These are phyloP conservation scores for Silene vulgaris DNA, from an alignment of 179 eudicot genomes.

Conservation along the genomic window DNA sequence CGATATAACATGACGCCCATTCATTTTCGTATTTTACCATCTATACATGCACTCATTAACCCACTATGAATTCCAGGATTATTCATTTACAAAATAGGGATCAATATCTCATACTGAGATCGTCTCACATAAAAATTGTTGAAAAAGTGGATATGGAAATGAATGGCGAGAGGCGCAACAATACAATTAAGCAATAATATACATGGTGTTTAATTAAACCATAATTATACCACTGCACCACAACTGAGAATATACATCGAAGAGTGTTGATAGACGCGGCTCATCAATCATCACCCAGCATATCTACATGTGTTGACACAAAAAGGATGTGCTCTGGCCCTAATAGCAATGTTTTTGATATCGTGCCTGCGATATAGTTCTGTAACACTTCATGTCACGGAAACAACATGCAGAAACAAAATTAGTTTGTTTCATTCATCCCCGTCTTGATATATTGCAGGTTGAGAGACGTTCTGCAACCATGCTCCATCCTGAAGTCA, in stretches of 20 bases:
- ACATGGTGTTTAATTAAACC: too few relatives aligned
- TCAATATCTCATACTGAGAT: too few relatives aligned
- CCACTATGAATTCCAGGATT: too few relatives aligned
- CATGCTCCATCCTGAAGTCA: slow-evolving; percentile 66
- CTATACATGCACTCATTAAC: too few relatives aligned
- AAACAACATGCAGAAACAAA: neutral
- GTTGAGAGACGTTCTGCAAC: slow-evolving; percentile 49
- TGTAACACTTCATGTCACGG: neutral
- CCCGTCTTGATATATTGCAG: slow-evolving; percentile 49
- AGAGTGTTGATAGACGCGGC: neutral
- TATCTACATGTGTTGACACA: neutral
- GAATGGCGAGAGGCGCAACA: too few relatives aligned
- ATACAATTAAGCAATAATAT: too few relatives aligned
- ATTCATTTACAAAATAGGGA: too few relatives aligned
- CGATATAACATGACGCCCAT: too few relatives aligned
- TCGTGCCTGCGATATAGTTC: neutral
- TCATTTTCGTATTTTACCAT: too few relatives aligned
- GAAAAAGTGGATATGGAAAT: too few relatives aligned
- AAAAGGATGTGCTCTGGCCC: neutral
- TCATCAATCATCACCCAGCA: neutral
- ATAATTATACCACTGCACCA: too few relatives aligned
- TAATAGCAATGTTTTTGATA: neutral
- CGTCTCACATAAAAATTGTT: too few relatives aligned
- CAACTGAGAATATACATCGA: neutral
- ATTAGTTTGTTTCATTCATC: slow-evolving; percentile 29